These are phyloP conservation scores for Fusarium proliferatum DNA, from an alignment of 2,329 filamentous ascomycete genomes.

Conservation along the genomic window DNA sequence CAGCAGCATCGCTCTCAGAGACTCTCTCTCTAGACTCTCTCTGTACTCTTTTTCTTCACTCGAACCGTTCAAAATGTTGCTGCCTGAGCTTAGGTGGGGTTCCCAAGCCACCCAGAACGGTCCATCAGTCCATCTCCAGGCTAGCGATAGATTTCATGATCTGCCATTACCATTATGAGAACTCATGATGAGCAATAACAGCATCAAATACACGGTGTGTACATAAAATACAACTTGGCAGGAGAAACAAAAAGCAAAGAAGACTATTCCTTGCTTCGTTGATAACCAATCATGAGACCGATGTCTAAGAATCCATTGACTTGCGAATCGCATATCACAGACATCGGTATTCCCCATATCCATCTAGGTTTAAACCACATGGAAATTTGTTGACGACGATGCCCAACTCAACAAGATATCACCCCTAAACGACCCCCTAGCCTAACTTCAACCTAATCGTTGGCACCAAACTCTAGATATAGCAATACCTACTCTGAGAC, in stretches of 20 bases:
- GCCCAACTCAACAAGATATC: constrained; percentile 23
- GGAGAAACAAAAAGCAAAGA: constrained; percentile 1
- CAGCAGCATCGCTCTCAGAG: background rate
- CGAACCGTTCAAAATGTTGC: constrained; percentile 28
- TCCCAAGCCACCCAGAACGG: constrained; percentile 25
- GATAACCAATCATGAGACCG: constrained; percentile 5
- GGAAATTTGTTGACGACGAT: constrained; percentile 17
- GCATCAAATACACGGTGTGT: constrained; percentile 1
- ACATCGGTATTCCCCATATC: background rate
- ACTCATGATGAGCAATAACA: constrained; percentile 31
- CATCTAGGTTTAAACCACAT: background rate
- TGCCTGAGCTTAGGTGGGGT: constrained; percentile 32
- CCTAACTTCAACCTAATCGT: background rate
- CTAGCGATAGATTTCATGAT: constrained; percentile 35
- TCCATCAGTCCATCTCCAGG: constrained; percentile 17
- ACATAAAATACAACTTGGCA: background rate
- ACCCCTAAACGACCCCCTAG: constrained; percentile 1
- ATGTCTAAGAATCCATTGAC: background rate
- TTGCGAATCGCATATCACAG: background rate
- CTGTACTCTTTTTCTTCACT: background rate
- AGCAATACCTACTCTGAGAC: background rate
- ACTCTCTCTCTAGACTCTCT: background rate
- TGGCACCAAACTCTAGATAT: constrained; percentile 4
- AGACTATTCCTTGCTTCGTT: background rate
- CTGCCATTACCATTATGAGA: constrained; percentile 15